phyloP scores from a whole-genome alignment of 495 filamentous ascomycete species.

The Copromyces sp. region DNA sequence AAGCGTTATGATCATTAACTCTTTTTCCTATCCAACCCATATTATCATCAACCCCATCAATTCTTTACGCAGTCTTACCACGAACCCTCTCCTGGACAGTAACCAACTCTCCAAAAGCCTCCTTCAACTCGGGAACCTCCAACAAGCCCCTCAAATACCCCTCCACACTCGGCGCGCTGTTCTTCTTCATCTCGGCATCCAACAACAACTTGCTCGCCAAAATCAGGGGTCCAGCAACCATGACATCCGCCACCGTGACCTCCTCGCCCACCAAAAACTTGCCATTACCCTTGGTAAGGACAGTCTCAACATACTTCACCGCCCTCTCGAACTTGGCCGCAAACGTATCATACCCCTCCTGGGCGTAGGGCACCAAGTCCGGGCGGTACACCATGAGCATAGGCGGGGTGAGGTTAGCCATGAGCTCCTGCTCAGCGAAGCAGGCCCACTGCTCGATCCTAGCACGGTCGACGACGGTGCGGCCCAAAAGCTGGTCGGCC shows the following conservation, averaged over 20 bases:
- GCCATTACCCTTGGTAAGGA: constrained; percentile 23
- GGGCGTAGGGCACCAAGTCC: constrained; percentile 26
- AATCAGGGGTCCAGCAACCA: constrained; percentile 29
- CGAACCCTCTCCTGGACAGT: constrained; percentile 31
- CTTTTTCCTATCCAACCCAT: neutral
- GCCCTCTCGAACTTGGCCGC: constrained; percentile 23
- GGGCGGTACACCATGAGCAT: constrained; percentile 17
- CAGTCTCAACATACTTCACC: constrained; percentile 33
- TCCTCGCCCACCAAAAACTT: constrained; percentile 40
- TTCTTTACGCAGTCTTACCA: neutral
- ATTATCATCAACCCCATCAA: neutral
- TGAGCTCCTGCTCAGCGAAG: constrained; percentile 39
- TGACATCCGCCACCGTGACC: constrained; percentile 46
- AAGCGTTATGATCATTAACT: neutral
- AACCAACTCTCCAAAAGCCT: constrained; percentile 36
- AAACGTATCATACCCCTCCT: constrained; percentile 22
- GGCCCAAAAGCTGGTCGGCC: constrained; percentile 40
- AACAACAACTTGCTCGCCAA: constrained; percentile 34
- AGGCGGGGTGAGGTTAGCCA: constrained; percentile 16
- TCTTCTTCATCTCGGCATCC: constrained; percentile 41
- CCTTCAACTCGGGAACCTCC: constrained; percentile 38
- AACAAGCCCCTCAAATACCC: constrained; percentile 35
- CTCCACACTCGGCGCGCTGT: constrained; percentile 29
- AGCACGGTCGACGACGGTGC: constrained; percentile 36
- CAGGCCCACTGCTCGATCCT: constrained; percentile 40